Evolutionary conservation across 1,139 yeast species (phyloP), one percentile per base, ranked within the genome.

Genomic region (Suhomyces choctaworum): DNA sequence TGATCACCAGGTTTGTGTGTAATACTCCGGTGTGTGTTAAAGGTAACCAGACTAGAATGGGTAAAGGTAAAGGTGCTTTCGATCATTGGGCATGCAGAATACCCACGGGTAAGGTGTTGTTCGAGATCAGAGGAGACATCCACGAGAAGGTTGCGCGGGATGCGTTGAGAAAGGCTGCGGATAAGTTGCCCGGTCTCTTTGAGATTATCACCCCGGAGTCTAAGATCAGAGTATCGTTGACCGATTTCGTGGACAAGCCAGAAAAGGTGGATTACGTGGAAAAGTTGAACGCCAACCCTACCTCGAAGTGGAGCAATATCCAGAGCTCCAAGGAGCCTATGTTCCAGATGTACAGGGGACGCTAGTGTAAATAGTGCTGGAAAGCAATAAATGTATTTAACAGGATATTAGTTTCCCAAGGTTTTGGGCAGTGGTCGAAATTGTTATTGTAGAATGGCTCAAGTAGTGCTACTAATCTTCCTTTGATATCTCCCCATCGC

Each of bases 41-140:
- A 67, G 99, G 99, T 69, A 92, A 94, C 62, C 97, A 92, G 60
- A 88, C 97, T 13, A 92, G 99, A 81, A 92, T 92, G 99, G 99
- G 99, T 71, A 92, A 94, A 64, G 99, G 99, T 70, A 92, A 92
- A 64, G 99, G 99, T 63, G 82, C 94, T 0, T 90, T 92, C 58
- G 96, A 89, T 52, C 95, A 88, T 68, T 94, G 97, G 97, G 95
- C 95, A 46, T 86, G 82, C 27, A 78, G 99, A 53, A 92, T 92
- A 13, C 95, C 98, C 29, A 89, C 97, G 0, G 99, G 99, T 4
- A 89, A 89, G 56, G 81, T 92, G 31, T 70, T 89, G 22, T 89
- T 90, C 57, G 99, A 92, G 64, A 80, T 90, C 54, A 73, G 69
- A 45, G 84, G 82, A n/a, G 67, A 77, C 46, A 73, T 92, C 48